phyloP scores from a whole-genome alignment of 441 rosid genomes.

The Euphorbia neoarborescens region DNA sequence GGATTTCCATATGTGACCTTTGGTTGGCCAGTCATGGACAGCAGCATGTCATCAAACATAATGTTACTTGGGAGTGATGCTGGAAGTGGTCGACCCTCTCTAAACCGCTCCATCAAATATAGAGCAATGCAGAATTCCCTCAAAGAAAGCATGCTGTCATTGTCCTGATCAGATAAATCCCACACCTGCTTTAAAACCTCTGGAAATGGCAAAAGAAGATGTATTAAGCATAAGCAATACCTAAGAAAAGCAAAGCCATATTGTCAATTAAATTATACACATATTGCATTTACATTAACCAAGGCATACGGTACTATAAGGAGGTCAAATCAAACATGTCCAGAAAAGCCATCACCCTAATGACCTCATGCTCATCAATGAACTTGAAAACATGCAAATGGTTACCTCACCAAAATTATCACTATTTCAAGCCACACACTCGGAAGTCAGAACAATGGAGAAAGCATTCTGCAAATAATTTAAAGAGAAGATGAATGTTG shows the following conservation, averaged over 20 bases:
- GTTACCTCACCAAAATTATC: slow-evolving; percentile 6
- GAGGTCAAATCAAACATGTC: not conserved
- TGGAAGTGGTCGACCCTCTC: slow-evolving; percentile 89
- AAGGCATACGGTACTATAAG: not conserved
- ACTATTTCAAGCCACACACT: not conserved
- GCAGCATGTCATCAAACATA: slow-evolving; percentile 71
- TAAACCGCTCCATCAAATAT: slow-evolving; percentile 87
- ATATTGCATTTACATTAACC: not conserved
- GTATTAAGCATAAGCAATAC: slow-evolving; percentile 18
- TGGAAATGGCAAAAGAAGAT: slow-evolving; percentile 30
- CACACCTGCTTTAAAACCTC: slow-evolving; percentile 91
- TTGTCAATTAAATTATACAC: not conserved
- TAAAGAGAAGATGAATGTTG: slow-evolving; percentile 16
- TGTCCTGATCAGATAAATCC: slow-evolving; percentile 95
- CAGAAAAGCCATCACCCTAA: not conserved
- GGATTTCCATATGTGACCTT: slow-evolving; percentile 55
- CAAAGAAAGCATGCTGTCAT: slow-evolving; percentile 92
- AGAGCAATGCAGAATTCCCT: slow-evolving; percentile 92
- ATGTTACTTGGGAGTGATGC: slow-evolving; percentile 63
- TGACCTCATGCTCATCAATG: not conserved
- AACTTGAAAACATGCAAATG: not conserved
- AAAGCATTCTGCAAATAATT: not conserved
- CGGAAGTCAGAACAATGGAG: not conserved
- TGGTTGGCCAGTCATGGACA: slow-evolving; percentile 74
- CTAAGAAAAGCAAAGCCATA: slow-evolving; percentile 10